These are phyloP conservation scores for Hericium rajendrae DNA, from an alignment of 768 basidiomycete species.

Conservation along the genomic window DNA sequence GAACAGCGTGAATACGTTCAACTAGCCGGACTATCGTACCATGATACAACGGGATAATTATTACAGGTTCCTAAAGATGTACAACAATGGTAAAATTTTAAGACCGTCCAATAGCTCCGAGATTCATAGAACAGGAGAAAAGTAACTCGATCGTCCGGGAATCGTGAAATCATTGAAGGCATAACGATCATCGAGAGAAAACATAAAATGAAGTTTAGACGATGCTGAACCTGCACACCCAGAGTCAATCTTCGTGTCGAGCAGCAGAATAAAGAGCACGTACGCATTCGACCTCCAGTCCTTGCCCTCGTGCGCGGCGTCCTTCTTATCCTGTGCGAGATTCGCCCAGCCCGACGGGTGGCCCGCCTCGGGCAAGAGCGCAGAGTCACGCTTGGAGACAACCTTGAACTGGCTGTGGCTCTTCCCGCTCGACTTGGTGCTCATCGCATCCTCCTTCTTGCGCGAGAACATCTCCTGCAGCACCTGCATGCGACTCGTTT, in stretches of 20 bases:
- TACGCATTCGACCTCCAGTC: conserved; percentile 49
- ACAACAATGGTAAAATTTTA: too few species aligned
- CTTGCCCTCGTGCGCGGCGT: conserved; percentile 31
- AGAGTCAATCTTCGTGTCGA: neutral
- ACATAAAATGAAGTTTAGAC: neutral
- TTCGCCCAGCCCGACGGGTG: conserved; percentile 69
- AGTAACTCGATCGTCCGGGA: too few species aligned
- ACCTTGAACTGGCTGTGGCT: conserved; percentile 69
- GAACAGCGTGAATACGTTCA: too few species aligned
- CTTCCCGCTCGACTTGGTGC: conserved; percentile 27
- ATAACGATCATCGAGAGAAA: neutral
- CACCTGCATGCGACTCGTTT: conserved; percentile 33
- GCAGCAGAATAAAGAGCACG: conserved; percentile 13
- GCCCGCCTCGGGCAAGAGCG: conserved; percentile 52
- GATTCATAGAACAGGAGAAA: too few species aligned
- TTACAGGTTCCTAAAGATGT: too few species aligned
- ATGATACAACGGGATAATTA: too few species aligned
- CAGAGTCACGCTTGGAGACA: conserved; percentile 58
- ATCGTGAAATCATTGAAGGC: neutral
- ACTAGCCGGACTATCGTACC: too few species aligned
- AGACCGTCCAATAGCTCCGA: too few species aligned
- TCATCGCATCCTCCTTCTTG: conserved; percentile 40
- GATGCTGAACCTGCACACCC: neutral
- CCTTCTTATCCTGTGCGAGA: conserved; percentile 36
- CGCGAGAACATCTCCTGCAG: conserved; percentile 59